Evolutionary conservation across 306 rosid species (phyloP).

Genomic region (Rosa lucieae): DNA sequence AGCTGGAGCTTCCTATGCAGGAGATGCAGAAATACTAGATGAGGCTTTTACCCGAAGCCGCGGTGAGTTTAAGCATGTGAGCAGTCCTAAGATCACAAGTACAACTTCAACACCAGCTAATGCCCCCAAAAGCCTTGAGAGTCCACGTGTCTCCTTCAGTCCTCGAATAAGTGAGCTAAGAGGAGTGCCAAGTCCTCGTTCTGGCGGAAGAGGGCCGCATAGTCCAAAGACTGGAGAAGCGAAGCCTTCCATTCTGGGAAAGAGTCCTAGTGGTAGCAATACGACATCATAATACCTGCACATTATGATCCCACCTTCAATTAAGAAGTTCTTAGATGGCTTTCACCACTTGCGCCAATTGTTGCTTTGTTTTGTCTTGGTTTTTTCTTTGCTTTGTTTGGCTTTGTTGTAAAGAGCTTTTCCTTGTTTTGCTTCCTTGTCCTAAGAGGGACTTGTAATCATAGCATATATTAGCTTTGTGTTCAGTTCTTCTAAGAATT

Average conservation of each 20-base stretch:
- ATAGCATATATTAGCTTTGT: neutral
- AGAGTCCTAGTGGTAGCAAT: slow-evolving; percentile 56
- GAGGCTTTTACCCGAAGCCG: slow-evolving; percentile 90
- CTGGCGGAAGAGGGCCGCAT: slow-evolving; percentile 49
- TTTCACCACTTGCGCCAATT: neutral
- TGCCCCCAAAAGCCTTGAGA: slow-evolving; percentile 45
- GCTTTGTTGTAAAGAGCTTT: slow-evolving; percentile 40
- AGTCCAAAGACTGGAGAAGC: slow-evolving; percentile 61
- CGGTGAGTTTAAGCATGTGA: slow-evolving; percentile 82
- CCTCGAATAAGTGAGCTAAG: slow-evolving; percentile 60
- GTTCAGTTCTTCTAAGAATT: neutral
- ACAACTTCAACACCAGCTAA: slow-evolving; percentile 63
- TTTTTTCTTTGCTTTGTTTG: slow-evolving; percentile 22
- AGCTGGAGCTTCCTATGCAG: slow-evolving; percentile 52
- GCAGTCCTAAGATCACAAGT: slow-evolving; percentile 84
- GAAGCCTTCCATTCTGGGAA: slow-evolving; percentile 55
- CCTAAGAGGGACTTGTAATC: slow-evolving; percentile 3
- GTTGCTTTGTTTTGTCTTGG: slow-evolving; percentile 11
- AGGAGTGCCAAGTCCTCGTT: slow-evolving; percentile 66
- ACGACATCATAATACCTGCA: slow-evolving; percentile 18
- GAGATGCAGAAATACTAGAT: slow-evolving; percentile 79
- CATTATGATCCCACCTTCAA: neutral
- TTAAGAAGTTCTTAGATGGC: slow-evolving; percentile 22
- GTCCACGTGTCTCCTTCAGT: slow-evolving; percentile 51
- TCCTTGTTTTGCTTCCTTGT: slow-evolving; percentile 22